These are phyloP conservation scores for Suhomyces coccinellae DNA, from an alignment of 1,139 yeast species.

Conservation along the genomic window DNA sequence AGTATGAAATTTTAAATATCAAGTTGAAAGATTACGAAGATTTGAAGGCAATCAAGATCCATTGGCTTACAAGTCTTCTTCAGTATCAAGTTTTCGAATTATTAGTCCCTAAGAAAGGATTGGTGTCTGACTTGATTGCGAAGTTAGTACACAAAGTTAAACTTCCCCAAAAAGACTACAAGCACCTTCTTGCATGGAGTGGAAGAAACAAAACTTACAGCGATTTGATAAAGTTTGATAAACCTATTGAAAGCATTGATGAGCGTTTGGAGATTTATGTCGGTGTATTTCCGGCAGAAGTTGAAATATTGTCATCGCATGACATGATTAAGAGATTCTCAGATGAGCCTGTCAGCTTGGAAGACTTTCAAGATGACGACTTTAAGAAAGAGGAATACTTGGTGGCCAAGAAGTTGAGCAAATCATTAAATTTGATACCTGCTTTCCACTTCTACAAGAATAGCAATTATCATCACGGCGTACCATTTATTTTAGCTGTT, in stretches of 20 bases:
- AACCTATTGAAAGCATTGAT: constrained; percentile 34
- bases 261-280: constrained; percentile 42
- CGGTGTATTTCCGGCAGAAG: constrained; percentile 49
- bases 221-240: constrained; percentile 40
- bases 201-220: constrained; percentile 45
- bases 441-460: constrained; percentile 77
- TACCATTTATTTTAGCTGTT: constrained; percentile 77
- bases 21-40: constrained; percentile 77
- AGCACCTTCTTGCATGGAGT: constrained; percentile 60
- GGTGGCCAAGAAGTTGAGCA: constrained; percentile 34
- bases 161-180: constrained; percentile 48
- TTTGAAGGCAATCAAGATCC: constrained; percentile 61
- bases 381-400: constrained; percentile 28
- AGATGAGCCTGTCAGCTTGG: constrained; percentile 21
- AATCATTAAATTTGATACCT: constrained; percentile 43
- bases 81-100: constrained; percentile 71
- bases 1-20: constrained; percentile 75
- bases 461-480: constrained; percentile 73
- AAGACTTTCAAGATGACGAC: constrained; percentile 28
- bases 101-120: constrained; percentile 62
- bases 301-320: constrained; percentile 38
- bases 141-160: constrained; percentile 58
- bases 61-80: constrained; percentile 63
- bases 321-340: constrained; percentile 38
- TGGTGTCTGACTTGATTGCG: constrained; percentile 55